Evolutionary conservation across 257 asterid species (phyloP).

Genomic region (Ophiorrhiza pumila): DNA sequence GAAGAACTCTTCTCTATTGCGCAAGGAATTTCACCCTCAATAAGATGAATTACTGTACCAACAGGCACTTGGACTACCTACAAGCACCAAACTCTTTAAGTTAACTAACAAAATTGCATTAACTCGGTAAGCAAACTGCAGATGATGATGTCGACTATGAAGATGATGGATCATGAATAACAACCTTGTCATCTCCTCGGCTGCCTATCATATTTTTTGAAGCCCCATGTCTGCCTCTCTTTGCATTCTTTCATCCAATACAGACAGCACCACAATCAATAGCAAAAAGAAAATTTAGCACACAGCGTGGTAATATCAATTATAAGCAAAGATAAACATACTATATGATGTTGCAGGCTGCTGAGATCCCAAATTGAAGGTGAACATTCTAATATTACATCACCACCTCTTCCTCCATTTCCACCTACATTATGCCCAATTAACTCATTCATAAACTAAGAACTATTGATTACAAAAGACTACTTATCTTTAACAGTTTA

Average conservation of each 20-base stretch:
- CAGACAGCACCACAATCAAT: background rate
- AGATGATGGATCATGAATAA: conserved; percentile 12
- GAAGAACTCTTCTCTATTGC: conserved; percentile 57
- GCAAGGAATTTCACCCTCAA: conserved; percentile 74
- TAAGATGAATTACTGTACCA: conserved; percentile 84
- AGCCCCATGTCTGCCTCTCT: conserved; percentile 83
- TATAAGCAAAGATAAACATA: conserved; percentile 35
- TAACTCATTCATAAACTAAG: background rate
- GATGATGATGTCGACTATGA: conserved; percentile 13
- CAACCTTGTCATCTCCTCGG: conserved; percentile 88
- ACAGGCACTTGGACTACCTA: conserved; percentile 85
- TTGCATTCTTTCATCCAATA: conserved; percentile 54
- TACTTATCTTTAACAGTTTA: too few relatives aligned
- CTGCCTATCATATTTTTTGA: conserved; percentile 88
- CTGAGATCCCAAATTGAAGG: conserved; percentile 89
- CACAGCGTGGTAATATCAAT: background rate
- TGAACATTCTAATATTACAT: conserved; percentile 80
- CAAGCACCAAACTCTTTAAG: conserved; percentile 13
- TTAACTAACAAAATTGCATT: conserved; percentile 4
- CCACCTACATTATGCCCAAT: conserved; percentile 57
- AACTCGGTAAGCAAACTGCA: conserved; percentile 15
- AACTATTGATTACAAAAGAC: background rate
- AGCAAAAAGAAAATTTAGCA: background rate
- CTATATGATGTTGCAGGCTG: conserved; percentile 79
- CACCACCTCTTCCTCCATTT: conserved; percentile 95